Evolutionary conservation across 768 basidiomycete genomes (phyloP).

Genomic region (Trametes gibbosa): DNA sequence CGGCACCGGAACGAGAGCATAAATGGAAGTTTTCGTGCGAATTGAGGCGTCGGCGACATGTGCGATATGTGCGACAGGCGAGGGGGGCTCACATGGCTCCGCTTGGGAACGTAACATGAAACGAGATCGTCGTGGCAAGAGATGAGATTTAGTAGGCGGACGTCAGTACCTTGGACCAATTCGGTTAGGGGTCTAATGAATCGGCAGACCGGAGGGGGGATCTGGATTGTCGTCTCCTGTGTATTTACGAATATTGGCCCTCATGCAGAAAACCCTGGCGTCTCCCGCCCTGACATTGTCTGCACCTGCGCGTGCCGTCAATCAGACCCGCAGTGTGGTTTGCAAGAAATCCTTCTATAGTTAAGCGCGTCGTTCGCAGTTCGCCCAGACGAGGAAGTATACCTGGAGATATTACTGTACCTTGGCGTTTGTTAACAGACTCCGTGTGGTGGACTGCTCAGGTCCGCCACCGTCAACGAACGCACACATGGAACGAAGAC

Average conservation of each 20-base stretch:
- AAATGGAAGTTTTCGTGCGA: slow-evolving; percentile 13
- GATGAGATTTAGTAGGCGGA: neutral
- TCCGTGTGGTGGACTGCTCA: neutral
- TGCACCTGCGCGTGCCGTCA: neutral
- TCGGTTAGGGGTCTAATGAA: slow-evolving; percentile 9
- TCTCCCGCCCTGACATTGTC: neutral
- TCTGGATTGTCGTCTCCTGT: slow-evolving; percentile 1
- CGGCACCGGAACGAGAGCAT: neutral
- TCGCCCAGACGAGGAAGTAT: neutral
- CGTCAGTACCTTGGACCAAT: neutral
- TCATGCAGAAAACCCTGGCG: neutral
- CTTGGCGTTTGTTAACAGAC: neutral
- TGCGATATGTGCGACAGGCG: neutral
- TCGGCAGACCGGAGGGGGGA: neutral
- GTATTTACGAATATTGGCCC: neutral
- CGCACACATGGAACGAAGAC: neutral
- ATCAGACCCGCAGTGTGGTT: neutral
- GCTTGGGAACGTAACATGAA: neutral
- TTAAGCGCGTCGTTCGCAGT: slow-evolving; percentile 2
- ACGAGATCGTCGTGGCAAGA: neutral
- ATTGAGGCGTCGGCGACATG: slow-evolving; percentile 1
- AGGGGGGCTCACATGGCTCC: slow-evolving; percentile 1
- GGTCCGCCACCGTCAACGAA: neutral
- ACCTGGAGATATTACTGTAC: neutral
- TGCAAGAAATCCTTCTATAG: slow-evolving; percentile 4